A percentile compares a stretch with the other conserved stretches of the same genome.
Evolutionary conservation across 1,139 yeast genomes (phyloP).

Genomic region (Zygoascus sp.): DNA sequence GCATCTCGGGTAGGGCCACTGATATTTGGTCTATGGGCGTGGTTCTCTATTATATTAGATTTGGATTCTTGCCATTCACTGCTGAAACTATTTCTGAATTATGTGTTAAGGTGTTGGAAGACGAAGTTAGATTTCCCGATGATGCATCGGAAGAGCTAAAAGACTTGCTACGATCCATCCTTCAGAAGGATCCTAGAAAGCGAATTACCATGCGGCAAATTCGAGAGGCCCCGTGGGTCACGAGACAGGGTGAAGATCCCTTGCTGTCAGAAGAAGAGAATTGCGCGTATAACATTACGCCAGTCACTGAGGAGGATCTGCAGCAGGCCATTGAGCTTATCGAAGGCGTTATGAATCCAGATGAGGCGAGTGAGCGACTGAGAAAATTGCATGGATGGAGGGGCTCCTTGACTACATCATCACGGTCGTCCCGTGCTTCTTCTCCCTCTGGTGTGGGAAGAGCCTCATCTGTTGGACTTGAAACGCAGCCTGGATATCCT

Average conservation of each 20-base stretch:
- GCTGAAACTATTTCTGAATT: slow-evolving; percentile 47
- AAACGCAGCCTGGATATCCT: background rate
- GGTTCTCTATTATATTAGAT: slow-evolving; percentile 42
- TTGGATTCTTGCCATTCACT: slow-evolving; percentile 40
- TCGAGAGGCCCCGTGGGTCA: slow-evolving; percentile 58
- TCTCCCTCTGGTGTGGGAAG: slow-evolving; percentile 5
- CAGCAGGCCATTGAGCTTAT: slow-evolving; percentile 37
- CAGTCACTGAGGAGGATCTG: slow-evolving; percentile 39
- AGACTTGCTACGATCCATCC: slow-evolving; percentile 31
- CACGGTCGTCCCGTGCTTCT: slow-evolving; percentile 13
- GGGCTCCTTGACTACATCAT: slow-evolving; percentile 20
- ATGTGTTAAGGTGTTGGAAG: slow-evolving; percentile 33
- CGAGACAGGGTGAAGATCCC: slow-evolving; percentile 36
- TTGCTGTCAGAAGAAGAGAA: slow-evolving; percentile 38
- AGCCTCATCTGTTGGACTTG: background rate
- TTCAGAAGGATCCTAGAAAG: slow-evolving; percentile 51
- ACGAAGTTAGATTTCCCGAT: slow-evolving; percentile 18
- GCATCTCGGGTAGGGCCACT: slow-evolving; percentile 59
- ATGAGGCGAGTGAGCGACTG: slow-evolving; percentile 29
- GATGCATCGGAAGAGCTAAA: slow-evolving; percentile 22
- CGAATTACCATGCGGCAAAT: slow-evolving; percentile 52
- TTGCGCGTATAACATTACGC: slow-evolving; percentile 32
- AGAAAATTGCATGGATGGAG: slow-evolving; percentile 33
- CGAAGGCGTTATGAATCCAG: slow-evolving; percentile 28
- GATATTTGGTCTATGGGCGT: slow-evolving; percentile 83